Evolutionary conservation across 495 filamentous ascomycete genomes (phyloP).

Genomic region (Penicillium turbatum): DNA sequence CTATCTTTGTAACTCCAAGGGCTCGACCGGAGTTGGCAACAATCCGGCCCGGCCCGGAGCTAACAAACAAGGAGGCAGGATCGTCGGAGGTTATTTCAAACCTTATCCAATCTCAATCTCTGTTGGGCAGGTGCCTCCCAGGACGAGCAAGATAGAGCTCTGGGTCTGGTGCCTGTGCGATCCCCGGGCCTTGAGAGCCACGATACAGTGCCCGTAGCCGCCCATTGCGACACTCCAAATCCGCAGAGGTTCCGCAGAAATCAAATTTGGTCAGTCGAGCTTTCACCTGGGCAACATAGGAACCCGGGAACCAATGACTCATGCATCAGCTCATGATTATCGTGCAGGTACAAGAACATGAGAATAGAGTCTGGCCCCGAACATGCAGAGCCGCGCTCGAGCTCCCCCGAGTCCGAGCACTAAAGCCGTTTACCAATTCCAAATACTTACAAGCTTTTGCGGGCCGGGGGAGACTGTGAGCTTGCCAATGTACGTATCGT

Average conservation of each 20-base stretch:
- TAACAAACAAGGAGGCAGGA: background rate
- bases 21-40: background rate
- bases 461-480: background rate
- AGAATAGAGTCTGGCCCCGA: too few relatives aligned
- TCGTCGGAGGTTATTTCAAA: background rate
- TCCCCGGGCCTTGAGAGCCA: too few relatives aligned
- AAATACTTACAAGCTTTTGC: background rate
- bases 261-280: background rate
- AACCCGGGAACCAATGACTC: background rate
- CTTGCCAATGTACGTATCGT: background rate
- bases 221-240: background rate
- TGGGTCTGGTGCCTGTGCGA: background rate
- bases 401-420: background rate
- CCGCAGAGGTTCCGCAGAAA: background rate
- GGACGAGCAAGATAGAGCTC: too few relatives aligned
- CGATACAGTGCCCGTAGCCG: background rate
- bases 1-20: background rate
- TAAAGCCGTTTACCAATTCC: constrained; percentile 4
- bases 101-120: background rate
- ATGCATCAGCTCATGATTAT: background rate
- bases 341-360: too few relatives aligned
- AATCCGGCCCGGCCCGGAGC: background rate
- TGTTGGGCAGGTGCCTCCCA: background rate
- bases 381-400: background rate
- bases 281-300: background rate